Percentiles rank a stretch among this genome's conserved stretches.
Conservation (phyloP, 495 filamentous ascomycete genomes). For the Chaetomium cochliodes region DNA sequence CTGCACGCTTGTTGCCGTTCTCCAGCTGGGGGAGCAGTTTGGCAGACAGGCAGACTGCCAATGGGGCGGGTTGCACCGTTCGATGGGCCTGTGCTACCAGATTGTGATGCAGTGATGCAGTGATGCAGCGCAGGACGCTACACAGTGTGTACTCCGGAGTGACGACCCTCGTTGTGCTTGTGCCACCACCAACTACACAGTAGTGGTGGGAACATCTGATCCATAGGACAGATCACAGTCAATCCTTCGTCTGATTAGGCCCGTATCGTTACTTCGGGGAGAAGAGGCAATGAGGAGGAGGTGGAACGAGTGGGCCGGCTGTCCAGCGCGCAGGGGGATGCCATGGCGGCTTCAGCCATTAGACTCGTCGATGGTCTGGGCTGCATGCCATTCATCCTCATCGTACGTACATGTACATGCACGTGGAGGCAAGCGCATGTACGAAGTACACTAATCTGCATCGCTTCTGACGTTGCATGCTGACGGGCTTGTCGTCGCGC, state of each 20-base stretch:
- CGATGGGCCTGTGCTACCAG: background rate
- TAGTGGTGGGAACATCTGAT: background rate
- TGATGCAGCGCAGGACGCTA: background rate
- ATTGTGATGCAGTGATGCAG: background rate
- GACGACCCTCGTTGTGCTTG: background rate
- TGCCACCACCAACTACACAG: background rate
- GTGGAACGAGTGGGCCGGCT: background rate
- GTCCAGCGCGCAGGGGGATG: background rate
- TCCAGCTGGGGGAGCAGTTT: constrained; percentile 1
- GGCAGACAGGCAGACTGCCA: constrained; percentile 14
- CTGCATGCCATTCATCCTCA: too few relatives aligned
- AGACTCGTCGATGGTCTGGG: too few relatives aligned
- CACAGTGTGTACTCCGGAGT: background rate
- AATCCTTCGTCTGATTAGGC: background rate
- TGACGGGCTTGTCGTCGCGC: background rate
- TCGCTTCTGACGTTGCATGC: background rate
- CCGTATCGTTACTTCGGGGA: background rate
- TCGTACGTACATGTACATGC: too few relatives aligned
- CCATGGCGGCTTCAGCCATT: background rate
- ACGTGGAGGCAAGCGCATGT: too few relatives aligned
- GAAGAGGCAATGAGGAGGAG: background rate
- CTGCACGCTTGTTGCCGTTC: constrained; percentile 12
- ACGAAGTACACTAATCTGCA: background rate
- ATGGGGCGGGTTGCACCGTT: constrained; percentile 13
- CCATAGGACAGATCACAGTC: background rate